phyloP scores from a whole-genome alignment of 2,329 filamentous ascomycete genomes.

The Cercospora canescens region DNA sequence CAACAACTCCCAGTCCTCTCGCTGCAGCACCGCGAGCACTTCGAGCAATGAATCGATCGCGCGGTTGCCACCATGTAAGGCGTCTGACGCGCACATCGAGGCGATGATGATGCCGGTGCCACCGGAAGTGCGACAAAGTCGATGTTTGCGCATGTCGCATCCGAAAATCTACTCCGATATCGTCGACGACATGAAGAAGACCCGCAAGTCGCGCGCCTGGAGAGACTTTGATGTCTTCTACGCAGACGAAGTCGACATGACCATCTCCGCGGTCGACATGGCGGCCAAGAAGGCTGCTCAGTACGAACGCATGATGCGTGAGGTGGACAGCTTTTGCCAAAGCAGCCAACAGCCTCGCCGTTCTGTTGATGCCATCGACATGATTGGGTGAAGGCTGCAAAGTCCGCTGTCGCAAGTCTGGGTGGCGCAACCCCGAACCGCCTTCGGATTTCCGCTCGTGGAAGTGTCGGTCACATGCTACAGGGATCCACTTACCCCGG shows the following conservation, averaged over 20 bases:
- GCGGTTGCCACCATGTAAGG: conserved; percentile 33
- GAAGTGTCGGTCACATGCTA: neutral
- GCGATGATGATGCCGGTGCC: conserved; percentile 38
- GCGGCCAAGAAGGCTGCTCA: conserved; percentile 29
- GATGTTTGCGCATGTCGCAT: conserved; percentile 34
- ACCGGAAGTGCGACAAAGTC: conserved; percentile 26
- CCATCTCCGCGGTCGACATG: conserved; percentile 30
- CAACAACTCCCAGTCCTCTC: conserved; percentile 28
- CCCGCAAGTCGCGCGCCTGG: conserved; percentile 36
- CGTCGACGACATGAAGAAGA: conserved; percentile 35
- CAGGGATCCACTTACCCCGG: neutral
- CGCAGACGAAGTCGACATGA: conserved; percentile 34
- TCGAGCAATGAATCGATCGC: conserved; percentile 29
- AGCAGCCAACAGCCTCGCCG: conserved; percentile 10
- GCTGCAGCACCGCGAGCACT: conserved; percentile 31
- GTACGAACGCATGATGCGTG: conserved; percentile 30
- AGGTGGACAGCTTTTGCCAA: conserved; percentile 28
- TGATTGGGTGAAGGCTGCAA: conserved; percentile 26
- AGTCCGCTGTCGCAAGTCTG: neutral
- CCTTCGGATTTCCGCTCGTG: neutral
- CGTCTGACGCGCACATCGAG: conserved; percentile 33
- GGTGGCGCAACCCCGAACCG: neutral
- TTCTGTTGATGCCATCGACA: conserved; percentile 25
- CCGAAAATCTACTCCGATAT: conserved; percentile 36
- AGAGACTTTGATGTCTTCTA: conserved; percentile 36